A percentile compares a stretch with the other conserved stretches of the same genome.
Evolutionary conservation across 805 yeast genomes (phyloP).

Genomic region (Kregervanrija fluxuum): DNA sequence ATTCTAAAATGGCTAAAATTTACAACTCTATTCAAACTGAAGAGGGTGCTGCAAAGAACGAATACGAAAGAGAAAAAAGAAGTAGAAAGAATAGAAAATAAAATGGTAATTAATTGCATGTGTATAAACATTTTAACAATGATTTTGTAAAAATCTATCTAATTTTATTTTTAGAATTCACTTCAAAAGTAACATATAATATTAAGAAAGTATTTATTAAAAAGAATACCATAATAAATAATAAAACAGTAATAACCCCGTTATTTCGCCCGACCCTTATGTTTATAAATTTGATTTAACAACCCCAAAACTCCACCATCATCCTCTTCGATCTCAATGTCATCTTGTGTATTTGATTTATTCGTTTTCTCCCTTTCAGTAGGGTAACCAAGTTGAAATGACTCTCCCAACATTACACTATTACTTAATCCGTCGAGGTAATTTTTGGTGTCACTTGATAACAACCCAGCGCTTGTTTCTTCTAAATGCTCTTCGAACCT

Average conservation of each 20-base stretch:
- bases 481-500: conserved; percentile 11
- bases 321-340: conserved; percentile 13
- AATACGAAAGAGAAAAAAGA: conserved; percentile 80
- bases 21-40: conserved; percentile 83
- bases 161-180: neutral
- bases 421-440: conserved; percentile 21
- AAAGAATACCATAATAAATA: too few species aligned
- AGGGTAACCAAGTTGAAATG: conserved; percentile 33
- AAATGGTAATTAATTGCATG: neutral
- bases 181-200: neutral
- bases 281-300: conserved; percentile 71
- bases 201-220: too few species aligned
- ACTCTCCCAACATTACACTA: conserved; percentile 35
- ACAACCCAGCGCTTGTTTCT: conserved; percentile 26
- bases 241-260: too few species aligned
- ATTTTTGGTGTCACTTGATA: conserved; percentile 17
- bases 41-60: conserved; percentile 93
- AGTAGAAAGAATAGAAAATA: conserved; percentile 36
- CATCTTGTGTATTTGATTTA: conserved; percentile 8
- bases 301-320: conserved; percentile 54
- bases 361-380: neutral
- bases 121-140: conserved; percentile 2
- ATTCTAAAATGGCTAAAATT: conserved; percentile 81
- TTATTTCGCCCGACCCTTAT: conserved; percentile 12
- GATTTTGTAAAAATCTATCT: neutral